Base-by-base conservation (phyloP, 2,329 filamentous ascomycete genomes). In the Alternaria gaisen region DNA sequence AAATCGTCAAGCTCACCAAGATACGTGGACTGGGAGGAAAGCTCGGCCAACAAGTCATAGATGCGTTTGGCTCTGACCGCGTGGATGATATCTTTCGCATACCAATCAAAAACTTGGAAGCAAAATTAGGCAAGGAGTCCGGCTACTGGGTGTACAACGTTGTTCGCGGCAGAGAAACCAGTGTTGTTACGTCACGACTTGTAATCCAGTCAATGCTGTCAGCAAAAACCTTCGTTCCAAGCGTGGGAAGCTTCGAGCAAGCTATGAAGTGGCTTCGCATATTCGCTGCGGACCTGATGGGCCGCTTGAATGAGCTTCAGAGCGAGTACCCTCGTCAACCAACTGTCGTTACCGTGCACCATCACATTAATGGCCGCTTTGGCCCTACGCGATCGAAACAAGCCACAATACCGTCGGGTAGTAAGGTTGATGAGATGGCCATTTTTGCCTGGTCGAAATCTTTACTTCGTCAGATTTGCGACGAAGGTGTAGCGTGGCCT, bases 131-230 rank as follows among this genome's bases (percentile, higher is more conserved):
- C 9, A 32, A 32, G 30, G 30, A 32, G 30, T 32, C 30, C 11
- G 30, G 30, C 10, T 32, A 12, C 10, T 32, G 30, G 30, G 10
- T 32, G 30, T 32, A 32, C 10, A 12, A 32, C 11, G 30, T 32
- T 32, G 3, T 32, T 32, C 30, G 30, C 0, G 30, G 30, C 30
- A 32, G 30, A 32, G 30, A 32, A 12, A 11, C 10, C 10, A 32
- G 30, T 32, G 0, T 32, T 32, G 30, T 98, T 66, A 97, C 92
- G 72, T 87, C 93, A 26, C 86, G 94, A 54, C 97, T 93, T 2
- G 92, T 95, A 72, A 97, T 97, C 82, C 97, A 98, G 77, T 95
- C 91, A 18, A 98, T 99, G 94, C 84, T 97, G 12, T 97, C 93
- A 2, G 94, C 95, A 22, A 99, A 99, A 76, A 96, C 93, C 0